Evolutionary conservation across 257 asterid genomes (phyloP), one percentile per base, ranked within the genome.

Genomic region (Nicotiana undulata): DNA sequence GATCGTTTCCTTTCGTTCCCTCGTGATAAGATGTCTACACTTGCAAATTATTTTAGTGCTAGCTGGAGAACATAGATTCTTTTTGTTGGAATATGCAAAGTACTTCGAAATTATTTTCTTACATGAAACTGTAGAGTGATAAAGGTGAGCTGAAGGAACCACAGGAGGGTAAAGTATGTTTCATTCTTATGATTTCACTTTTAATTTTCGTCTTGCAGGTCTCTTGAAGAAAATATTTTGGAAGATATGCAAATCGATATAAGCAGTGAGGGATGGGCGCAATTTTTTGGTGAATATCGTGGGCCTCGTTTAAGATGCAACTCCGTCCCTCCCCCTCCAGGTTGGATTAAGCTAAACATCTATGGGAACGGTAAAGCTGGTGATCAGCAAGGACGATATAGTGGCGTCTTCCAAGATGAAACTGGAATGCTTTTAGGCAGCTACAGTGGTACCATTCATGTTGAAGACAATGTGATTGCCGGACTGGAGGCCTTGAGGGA

Each of bases 271-370:
- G 6, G 9, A 5, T 12, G 6, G 12, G 20, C 8, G 0, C 1
- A 5, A 2, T 5, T 10, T 5, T 29, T 44, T 4, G 34, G 49
- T 52, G 7, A 0, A 8, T 37, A 20, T 11, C 60, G 60, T 32
- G 49, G 28, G 3, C 70, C 46, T 5, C 44, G 6, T 31, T 80
- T 31, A 24, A 28, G 83, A 18, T 66, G 83, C 52, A 12, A 26
- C 31, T 7, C 2, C 5, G n/a, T n/a, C 4, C 28, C 83, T 29
- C 83, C 55, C 20, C 68, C 46, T 13, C 2, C 46, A 53, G 70
- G 70, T 18, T 80, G 83, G 79, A 53, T 80, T 1, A 80, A 80
- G 10, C 29, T 80, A 32, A 5, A 67, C n/a, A 65, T 80, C 12
- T 26, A 5, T 31, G 77, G 78, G 1, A 80, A 9, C n/a, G 63